Evolutionary conservation across 306 rosid genomes (phyloP).

Genomic region (Cyclanthera cordifolia): DNA sequence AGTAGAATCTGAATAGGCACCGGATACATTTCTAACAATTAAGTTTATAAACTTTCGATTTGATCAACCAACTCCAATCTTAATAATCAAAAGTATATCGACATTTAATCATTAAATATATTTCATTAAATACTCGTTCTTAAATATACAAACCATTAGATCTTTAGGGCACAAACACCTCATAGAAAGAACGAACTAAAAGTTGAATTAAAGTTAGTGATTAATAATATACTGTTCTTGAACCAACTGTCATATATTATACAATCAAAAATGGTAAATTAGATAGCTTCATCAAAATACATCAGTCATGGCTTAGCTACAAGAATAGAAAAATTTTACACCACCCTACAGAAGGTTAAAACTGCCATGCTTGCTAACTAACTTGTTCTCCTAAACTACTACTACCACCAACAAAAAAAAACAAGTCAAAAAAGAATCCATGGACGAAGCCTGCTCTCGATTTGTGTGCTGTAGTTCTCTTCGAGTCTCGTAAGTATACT

Average conservation of each 20-base stretch:
- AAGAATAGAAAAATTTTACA: slow-evolving; percentile 12
- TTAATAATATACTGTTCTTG: not conserved
- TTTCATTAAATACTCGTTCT: no score
- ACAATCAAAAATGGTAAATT: slow-evolving; percentile 10
- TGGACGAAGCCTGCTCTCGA: not conserved
- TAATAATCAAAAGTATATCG: no score
- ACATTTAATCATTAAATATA: no score
- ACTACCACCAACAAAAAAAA: not conserved
- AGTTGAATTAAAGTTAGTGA: not conserved
- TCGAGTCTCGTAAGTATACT: not conserved
- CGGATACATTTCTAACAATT: no score
- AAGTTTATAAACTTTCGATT: no score
- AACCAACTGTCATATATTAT: not conserved
- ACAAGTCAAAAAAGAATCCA: not conserved
- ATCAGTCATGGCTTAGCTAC: not conserved
- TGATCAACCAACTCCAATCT: no score
- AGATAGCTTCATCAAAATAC: not conserved
- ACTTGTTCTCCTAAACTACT: not conserved
- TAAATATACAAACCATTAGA: no score
- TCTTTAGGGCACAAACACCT: no score
- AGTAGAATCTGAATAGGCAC: no score
- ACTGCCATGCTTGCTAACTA: slow-evolving; percentile 4
- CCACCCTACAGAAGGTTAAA: not conserved
- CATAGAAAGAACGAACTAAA: no score
- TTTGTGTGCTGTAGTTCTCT: not conserved